Percentiles rank a stretch among this genome's conserved stretches.
phyloP scores from a whole-genome alignment of 2,329 filamentous ascomycete species.

The Elsinoe necatrix region DNA sequence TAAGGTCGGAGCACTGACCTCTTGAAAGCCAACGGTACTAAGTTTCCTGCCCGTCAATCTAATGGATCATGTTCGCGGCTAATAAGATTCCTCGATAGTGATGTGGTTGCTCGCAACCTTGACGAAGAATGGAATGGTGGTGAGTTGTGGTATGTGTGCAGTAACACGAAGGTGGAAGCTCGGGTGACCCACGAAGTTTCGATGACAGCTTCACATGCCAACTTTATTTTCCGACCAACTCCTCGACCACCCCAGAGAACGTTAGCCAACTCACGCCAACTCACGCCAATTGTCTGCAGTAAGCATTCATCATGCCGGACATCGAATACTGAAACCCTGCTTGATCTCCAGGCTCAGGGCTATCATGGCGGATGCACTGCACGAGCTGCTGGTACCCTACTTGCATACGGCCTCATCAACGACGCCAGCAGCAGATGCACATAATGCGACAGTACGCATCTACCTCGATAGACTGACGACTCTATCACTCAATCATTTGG shows the following conservation, averaged over 20 bases:
- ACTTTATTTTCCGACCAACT: constrained; percentile 7
- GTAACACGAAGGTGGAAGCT: background rate
- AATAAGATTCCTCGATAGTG: no score
- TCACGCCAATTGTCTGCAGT: background rate
- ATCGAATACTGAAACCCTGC: background rate
- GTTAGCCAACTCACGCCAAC: no score
- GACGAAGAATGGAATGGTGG: background rate
- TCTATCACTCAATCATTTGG: constrained; percentile 64
- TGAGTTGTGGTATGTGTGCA: background rate
- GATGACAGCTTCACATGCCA: background rate
- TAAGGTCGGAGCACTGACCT: no score
- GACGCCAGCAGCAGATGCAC: constrained; percentile 30
- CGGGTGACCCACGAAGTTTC: background rate
- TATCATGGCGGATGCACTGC: constrained; percentile 51
- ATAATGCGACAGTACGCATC: constrained; percentile 49
- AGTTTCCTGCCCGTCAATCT: no score
- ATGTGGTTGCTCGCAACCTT: no score
- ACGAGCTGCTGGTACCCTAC: constrained; percentile 62
- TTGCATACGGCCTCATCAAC: constrained; percentile 29
- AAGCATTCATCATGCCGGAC: background rate
- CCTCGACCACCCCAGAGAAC: no score
- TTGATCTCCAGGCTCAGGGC: background rate
- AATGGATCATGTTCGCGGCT: no score
- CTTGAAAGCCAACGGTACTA: no score
- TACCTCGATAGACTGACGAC: constrained; percentile 75